phyloP scores from a whole-genome alignment of 2,329 filamentous ascomycete species.

The Xylariomycetidae sp. region DNA sequence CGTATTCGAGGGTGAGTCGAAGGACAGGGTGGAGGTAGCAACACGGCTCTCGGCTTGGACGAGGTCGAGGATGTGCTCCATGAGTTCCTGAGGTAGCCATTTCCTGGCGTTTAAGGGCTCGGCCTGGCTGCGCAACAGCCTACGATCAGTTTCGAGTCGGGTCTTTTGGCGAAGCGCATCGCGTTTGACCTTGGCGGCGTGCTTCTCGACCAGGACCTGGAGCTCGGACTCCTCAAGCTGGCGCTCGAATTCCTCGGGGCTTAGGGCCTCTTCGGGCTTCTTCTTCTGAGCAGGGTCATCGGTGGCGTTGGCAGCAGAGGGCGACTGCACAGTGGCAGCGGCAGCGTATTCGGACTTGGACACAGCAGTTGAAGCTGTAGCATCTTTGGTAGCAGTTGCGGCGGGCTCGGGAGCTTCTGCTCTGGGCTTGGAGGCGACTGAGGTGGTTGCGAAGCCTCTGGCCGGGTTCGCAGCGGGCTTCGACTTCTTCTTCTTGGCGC shows the following conservation, averaged over 20 bases:
- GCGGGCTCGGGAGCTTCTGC: conserved; percentile 40
- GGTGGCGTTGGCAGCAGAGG: conserved; percentile 12
- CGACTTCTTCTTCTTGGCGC: conserved; percentile 77
- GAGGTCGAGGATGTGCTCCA: conserved; percentile 71
- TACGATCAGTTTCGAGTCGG: conserved; percentile 78
- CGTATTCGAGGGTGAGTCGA: conserved; percentile 37
- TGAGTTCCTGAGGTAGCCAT: conserved; percentile 75
- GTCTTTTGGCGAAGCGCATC: conserved; percentile 72
- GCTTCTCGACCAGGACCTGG: conserved; percentile 79
- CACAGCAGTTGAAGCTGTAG: neutral
- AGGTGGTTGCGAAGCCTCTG: conserved; percentile 89
- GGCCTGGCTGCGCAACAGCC: conserved; percentile 73
- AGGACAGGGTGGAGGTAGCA: conserved; percentile 38
- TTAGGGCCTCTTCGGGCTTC: conserved; percentile 45
- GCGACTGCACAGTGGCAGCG: conserved; percentile 18
- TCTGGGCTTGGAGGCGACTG: conserved; percentile 75
- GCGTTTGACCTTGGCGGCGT: conserved; percentile 70
- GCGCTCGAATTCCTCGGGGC: conserved; percentile 81
- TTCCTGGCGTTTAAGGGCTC: conserved; percentile 64
- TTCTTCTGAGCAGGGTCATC: conserved; percentile 10
- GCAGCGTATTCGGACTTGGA: conserved; percentile 26
- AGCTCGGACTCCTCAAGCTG: conserved; percentile 88
- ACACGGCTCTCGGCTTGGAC: conserved; percentile 60
- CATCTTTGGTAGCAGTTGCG: neutral
- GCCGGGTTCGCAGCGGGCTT: conserved; percentile 84